Conservation (phyloP, 2,329 filamentous ascomycete genomes). For the Thermoascus crustaceus region DNA sequence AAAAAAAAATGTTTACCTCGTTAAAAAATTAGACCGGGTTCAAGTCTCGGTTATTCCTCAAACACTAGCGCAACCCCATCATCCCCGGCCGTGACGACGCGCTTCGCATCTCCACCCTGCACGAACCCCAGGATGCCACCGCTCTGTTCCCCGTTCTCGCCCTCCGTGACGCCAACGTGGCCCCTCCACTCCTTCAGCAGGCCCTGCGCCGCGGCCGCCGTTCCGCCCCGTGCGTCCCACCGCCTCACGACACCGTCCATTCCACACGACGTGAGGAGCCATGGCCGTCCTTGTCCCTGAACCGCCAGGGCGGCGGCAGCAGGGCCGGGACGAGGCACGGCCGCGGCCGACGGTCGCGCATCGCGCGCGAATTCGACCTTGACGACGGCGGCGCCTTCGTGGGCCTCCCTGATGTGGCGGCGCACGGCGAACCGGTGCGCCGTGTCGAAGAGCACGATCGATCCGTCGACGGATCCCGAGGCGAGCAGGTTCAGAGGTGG, state of each 20-base stretch:
- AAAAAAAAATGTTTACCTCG: no score
- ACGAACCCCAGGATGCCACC: constrained; percentile 89
- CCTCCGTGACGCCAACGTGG: constrained; percentile 46
- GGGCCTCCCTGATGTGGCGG: constrained; percentile 69
- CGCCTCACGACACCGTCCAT: constrained; percentile 85
- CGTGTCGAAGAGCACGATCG: constrained; percentile 78
- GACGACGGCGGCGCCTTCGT: constrained; percentile 83
- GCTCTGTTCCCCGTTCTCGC: constrained; percentile 61
- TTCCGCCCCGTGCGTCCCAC: constrained; percentile 73
- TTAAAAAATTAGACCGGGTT: no score
- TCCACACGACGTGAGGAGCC: constrained; percentile 74
- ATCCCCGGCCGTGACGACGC: constrained; percentile 83
- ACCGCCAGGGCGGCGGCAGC: constrained; percentile 16
- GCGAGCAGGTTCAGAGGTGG: constrained; percentile 54
- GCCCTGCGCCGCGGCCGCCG: constrained; percentile 58
- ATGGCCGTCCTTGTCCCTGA: constrained; percentile 43
- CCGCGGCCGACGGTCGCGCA: constrained; percentile 28
- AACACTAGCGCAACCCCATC: constrained; percentile 51
- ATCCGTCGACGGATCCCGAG: constrained; percentile 56
- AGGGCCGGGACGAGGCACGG: constrained; percentile 17
- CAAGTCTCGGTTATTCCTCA: constrained; percentile 35
- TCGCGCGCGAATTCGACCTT: constrained; percentile 76
- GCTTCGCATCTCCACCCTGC: constrained; percentile 63
- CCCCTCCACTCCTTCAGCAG: constrained; percentile 83
- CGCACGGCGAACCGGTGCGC: constrained; percentile 81